Base-by-base conservation (phyloP, 2,329 filamentous ascomycete genomes). In the Ascochyta rabiei region DNA sequence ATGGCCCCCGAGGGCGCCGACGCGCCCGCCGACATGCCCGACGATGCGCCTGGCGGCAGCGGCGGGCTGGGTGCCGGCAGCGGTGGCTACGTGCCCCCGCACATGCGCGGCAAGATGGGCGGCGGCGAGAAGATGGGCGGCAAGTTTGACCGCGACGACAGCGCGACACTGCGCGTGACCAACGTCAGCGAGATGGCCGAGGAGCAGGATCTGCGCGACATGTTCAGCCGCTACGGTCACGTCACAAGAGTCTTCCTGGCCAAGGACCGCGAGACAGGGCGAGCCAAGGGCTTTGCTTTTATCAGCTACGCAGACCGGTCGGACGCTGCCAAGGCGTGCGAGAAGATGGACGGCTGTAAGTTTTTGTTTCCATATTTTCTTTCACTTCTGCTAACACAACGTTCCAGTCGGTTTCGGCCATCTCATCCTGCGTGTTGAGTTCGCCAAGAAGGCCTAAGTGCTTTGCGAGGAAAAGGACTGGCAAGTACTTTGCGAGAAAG, bases 151-250 rank as follows among this genome's bases (percentile, higher is more conserved):
- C 85, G 96, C 75, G 95, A 99, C 80, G 95, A 99, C 79, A 80
- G 97, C 71, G 95, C 95, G 57, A 99, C 95, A 57, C 86, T 99
- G 74, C 88, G 95, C 78, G 95, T 99, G 68, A 99, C 95, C 68
- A 99, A 99, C 82, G 95, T 96, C 76, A 96, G 91, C 76, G 95
- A 99, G 78, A 90, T 98, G 84, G 95, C 95, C 63, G 95, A 99
- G 79, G 95, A 99, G 79, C 82, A 86, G 75, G 95, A 99, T 78
- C 84, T 99, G 65, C 90, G 95, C 75, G 92, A 96, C 76, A 93
- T 99, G 87, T 99, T 99, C 82, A 93, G 96, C 82, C 87, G 95
- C 67, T 97, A 95, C 76, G 95, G 95, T 73, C 90, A 93, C 67
- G 95, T 99, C 74, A 98, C 93, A 53, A 88, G 95, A 77, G 95